Evolutionary conservation across 306 rosid species (phyloP).

Genomic region (Begonia loranthoides): DNA sequence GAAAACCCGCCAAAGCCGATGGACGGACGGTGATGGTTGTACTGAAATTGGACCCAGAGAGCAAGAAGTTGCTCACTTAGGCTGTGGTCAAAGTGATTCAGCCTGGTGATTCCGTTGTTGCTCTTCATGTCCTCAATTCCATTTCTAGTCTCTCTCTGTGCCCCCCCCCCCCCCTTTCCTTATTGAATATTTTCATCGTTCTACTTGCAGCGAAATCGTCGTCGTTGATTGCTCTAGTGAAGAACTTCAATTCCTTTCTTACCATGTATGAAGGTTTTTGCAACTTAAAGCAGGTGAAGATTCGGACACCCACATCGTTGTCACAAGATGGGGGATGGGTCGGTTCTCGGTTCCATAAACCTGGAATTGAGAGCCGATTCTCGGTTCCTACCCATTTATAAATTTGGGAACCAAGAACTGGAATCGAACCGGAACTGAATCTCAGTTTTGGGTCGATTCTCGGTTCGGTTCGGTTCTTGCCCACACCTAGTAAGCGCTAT

Average conservation of each 20-base stretch:
- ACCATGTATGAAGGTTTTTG: slow-evolving; percentile 87
- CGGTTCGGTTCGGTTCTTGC: too few species aligned
- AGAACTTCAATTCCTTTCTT: slow-evolving; percentile 66
- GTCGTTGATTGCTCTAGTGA: slow-evolving; percentile 54
- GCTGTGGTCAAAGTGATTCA: slow-evolving; percentile 80
- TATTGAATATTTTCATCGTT: background rate
- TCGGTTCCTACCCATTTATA: too few species aligned
- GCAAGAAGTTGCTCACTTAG: slow-evolving; percentile 86
- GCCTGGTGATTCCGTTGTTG: slow-evolving; percentile 79
- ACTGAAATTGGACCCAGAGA: slow-evolving; percentile 48
- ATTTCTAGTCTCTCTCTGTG: slow-evolving; percentile 19
- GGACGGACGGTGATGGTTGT: slow-evolving; percentile 55
- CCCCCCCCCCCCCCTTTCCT: background rate
- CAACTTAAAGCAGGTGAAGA: slow-evolving; percentile 63
- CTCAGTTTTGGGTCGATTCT: too few species aligned
- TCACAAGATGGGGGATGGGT: too few species aligned
- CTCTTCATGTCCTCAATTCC: slow-evolving; percentile 62
- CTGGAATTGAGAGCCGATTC: too few species aligned
- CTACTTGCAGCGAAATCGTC: slow-evolving; percentile 42
- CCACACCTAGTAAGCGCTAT: too few species aligned
- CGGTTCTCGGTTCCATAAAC: too few species aligned
- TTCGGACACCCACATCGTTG: too few species aligned
- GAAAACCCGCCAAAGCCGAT: slow-evolving; percentile 1
- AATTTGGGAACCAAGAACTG: too few species aligned
- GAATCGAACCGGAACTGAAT: too few species aligned